Evolutionary conservation across 345 rosid genomes (phyloP), one percentile per base, ranked within the genome.

Genomic region (Eucalyptus polyanthemos): DNA sequence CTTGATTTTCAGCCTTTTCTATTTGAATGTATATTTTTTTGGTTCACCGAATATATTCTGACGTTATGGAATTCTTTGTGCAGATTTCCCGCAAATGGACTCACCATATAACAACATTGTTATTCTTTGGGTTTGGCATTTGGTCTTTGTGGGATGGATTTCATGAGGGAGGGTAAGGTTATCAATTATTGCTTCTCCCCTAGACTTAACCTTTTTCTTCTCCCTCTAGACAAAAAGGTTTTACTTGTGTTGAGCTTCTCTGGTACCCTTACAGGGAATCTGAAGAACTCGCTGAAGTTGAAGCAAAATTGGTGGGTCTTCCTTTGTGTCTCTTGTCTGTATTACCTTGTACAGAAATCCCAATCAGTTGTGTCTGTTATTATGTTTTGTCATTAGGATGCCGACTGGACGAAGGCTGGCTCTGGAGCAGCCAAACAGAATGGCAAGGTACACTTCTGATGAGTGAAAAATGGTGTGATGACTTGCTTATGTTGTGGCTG

Each of bases 41-140:
- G 3, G 9, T 72, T 37, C 27, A 37, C 24, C 5, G 1, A 37
- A 76, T 72, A 37, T 37, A 76, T 76, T 37, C 47, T 76, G 47
- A 76, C 11, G 27, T 76, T 37, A 37, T 76, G 83, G 76, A 44
- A 76, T 37, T 87, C 47, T 50, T 88, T 25, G 88, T 93, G 93
- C 93, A 98, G 98, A 93, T 98, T 86, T 98, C 99, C 92, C 97
- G 98, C 37, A 94, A 93, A 91, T 98, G 95, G 99, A 95, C 97
- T 4, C 98, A 96, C 93, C 98, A 96, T 92, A 92, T 96, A 88
- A 94, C 98, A 50, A 97, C 98, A n/a, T 6, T 95, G 88, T 89
- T 98, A 90, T 98, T 97, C 92, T 96, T 95, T 89, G 96, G 94
- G 87, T 97, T 97, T 80, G 99, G 98, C 54, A 80, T 97, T 21